These are phyloP conservation scores for Suillus cothurnatus DNA, from an alignment of 768 basidiomycete species.

Conservation along the genomic window DNA sequence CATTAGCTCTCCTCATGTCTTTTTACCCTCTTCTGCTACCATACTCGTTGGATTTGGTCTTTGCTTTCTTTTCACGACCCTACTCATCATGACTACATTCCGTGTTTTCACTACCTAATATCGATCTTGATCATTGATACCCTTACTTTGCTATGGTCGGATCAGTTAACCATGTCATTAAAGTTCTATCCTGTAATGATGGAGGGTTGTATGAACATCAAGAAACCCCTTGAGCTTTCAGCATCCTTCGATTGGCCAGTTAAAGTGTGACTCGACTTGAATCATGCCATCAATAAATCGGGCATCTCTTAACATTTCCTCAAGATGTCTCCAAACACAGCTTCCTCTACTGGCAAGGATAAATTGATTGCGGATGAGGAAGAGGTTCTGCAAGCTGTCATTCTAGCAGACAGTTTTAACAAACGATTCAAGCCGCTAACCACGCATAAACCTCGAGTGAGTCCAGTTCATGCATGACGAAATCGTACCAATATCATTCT, in stretches of 20 bases:
- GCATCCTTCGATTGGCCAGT: not conserved
- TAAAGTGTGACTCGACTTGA: constrained; percentile 27
- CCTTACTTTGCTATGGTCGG: constrained; percentile 36
- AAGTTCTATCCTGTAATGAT: constrained; percentile 36
- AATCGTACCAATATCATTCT: constrained; percentile 21
- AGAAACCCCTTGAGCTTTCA: not conserved
- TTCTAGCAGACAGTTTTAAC: constrained; percentile 97
- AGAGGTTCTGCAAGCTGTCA: constrained; percentile 89
- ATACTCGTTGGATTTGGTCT: constrained; percentile 63
- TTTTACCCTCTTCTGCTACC: constrained; percentile 37
- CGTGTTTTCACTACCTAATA: constrained; percentile 65
- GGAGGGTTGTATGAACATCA: constrained; percentile 15
- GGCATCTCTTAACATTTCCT: constrained; percentile 14
- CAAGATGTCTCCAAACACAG: constrained; percentile 70
- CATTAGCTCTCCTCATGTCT: constrained; percentile 35
- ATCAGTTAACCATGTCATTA: constrained; percentile 34
- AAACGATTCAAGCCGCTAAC: constrained; percentile 92
- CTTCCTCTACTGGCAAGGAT: constrained; percentile 53
- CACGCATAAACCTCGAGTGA: constrained; percentile 80
- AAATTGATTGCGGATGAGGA: constrained; percentile 72
- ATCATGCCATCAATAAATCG: constrained; percentile 3
- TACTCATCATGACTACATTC: constrained; percentile 59
- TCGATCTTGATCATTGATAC: constrained; percentile 65
- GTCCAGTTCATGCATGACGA: constrained; percentile 27
- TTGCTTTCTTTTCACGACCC: constrained; percentile 57